A percentile compares a stretch with the other conserved stretches of the same genome.
phyloP scores from a whole-genome alignment of 1,139 yeast genomes.

The Nakaseomyces delphensis region DNA sequence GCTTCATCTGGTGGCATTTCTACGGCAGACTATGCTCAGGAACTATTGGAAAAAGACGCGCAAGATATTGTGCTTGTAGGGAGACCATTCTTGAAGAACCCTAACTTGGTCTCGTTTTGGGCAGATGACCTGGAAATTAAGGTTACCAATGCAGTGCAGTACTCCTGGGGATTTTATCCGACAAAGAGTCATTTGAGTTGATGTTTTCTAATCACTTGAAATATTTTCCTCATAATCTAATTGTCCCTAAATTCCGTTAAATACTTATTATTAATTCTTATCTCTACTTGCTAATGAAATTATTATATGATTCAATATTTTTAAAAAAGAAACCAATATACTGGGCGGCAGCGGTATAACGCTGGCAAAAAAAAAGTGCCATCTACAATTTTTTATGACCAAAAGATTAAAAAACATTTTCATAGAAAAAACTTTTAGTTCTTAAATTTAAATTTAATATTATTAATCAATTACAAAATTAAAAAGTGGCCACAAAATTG shows the following conservation, averaged over 20 bases:
- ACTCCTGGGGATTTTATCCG: slow-evolving; percentile 32
- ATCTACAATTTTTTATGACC: too few species aligned
- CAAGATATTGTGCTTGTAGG: slow-evolving; percentile 45
- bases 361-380: too few species aligned
- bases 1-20: slow-evolving; percentile 43
- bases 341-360: too few species aligned
- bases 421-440: too few species aligned
- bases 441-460: not conserved
- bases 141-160: slow-evolving; percentile 36
- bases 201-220: not conserved
- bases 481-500: not conserved
- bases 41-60: slow-evolving; percentile 35
- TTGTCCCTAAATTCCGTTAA: too few species aligned
- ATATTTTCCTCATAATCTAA: too few species aligned
- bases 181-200: slow-evolving; percentile 7
- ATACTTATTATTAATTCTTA: too few species aligned
- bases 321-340: too few species aligned
- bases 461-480: not conserved
- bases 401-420: too few species aligned
- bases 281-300: too few species aligned
- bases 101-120: slow-evolving; percentile 42
- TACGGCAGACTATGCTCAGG: slow-evolving; percentile 34
- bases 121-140: slow-evolving; percentile 43
- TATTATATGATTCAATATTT: too few species aligned
- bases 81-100: slow-evolving; percentile 39